Percentiles rank a stretch among this genome's conserved stretches.
Evolutionary conservation across 768 basidiomycete genomes (phyloP).

Genomic region (Termitomyces sp.): DNA sequence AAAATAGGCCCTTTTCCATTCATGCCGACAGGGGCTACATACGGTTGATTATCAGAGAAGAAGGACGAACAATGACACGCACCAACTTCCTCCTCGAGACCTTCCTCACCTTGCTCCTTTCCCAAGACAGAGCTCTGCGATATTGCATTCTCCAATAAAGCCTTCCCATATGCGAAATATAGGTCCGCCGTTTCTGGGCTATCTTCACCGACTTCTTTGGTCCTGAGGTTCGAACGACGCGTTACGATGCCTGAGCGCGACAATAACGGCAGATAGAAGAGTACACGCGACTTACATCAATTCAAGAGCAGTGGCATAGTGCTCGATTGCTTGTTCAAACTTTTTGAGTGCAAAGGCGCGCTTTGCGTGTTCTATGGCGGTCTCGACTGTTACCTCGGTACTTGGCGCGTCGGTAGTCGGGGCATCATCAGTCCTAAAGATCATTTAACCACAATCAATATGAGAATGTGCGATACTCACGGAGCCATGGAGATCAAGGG

Average conservation of each 20-base stretch:
- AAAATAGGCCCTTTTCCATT: slow-evolving; percentile 53
- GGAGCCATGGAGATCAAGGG: slow-evolving; percentile 4
- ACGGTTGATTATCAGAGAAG: slow-evolving; percentile 1
- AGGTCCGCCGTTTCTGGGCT: slow-evolving; percentile 82
- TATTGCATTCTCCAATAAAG: slow-evolving; percentile 90
- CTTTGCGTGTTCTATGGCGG: slow-evolving; percentile 70
- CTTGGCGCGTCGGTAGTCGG: slow-evolving; percentile 12
- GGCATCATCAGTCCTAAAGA: slow-evolving; percentile 6
- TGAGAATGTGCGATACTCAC: neutral
- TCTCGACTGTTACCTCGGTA: slow-evolving; percentile 39
- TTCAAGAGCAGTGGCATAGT: slow-evolving; percentile 82
- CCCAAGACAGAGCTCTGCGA: slow-evolving; percentile 82
- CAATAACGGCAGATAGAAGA: slow-evolving; percentile 1
- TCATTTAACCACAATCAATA: neutral
- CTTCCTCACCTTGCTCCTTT: slow-evolving; percentile 68
- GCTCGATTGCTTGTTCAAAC: slow-evolving; percentile 80
- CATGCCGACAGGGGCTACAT: slow-evolving; percentile 24
- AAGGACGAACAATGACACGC: slow-evolving; percentile 19
- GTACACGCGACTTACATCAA: slow-evolving; percentile 56
- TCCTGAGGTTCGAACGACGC: slow-evolving; percentile 38
- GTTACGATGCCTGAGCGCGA: slow-evolving; percentile 4
- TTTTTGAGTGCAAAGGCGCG: slow-evolving; percentile 85
- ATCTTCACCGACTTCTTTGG: slow-evolving; percentile 70
- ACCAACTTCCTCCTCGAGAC: slow-evolving; percentile 33
- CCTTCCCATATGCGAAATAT: slow-evolving; percentile 89